A percentile compares a stretch with the other conserved stretches of the same genome.
Evolutionary conservation across 208 protist species (phyloP).

Genomic region (Willaertia magna): DNA sequence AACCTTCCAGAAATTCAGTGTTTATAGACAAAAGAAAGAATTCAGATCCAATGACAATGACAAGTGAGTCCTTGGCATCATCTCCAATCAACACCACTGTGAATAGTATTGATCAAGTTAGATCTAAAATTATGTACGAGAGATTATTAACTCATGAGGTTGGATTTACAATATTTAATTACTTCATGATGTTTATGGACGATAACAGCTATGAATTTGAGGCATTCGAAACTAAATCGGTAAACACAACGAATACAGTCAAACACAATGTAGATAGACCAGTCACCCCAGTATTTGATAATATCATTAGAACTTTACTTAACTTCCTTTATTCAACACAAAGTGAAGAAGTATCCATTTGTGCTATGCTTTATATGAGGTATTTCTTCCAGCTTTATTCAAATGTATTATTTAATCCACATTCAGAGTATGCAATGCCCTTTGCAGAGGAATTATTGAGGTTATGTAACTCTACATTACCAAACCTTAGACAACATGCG

Average conservation of each 20-base stretch:
- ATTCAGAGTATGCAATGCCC: background rate
- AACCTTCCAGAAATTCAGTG: background rate
- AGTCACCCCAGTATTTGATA: background rate
- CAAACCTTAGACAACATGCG: background rate
- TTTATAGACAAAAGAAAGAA: background rate
- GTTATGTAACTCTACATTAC: background rate
- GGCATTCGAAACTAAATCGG: too few relatives aligned
- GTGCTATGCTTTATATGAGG: background rate
- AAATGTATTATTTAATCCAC: background rate
- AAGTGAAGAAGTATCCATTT: background rate
- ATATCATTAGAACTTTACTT: background rate
- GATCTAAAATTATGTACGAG: background rate
- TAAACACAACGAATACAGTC: background rate
- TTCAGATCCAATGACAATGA: background rate
- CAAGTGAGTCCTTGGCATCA: background rate
- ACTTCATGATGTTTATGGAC: background rate
- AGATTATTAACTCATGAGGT: background rate
- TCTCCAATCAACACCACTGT: background rate
- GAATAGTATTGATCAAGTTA: background rate
- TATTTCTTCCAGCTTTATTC: background rate
- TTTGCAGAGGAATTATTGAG: background rate
- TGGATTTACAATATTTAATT: background rate
- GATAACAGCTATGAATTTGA: background rate
- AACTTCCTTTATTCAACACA: background rate
- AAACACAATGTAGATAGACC: background rate